Percentiles rank a stretch among this genome's conserved stretches.
These are phyloP conservation scores for Mrakia blollopis DNA, from an alignment of 768 basidiomycete genomes.

Conservation along the genomic window DNA sequence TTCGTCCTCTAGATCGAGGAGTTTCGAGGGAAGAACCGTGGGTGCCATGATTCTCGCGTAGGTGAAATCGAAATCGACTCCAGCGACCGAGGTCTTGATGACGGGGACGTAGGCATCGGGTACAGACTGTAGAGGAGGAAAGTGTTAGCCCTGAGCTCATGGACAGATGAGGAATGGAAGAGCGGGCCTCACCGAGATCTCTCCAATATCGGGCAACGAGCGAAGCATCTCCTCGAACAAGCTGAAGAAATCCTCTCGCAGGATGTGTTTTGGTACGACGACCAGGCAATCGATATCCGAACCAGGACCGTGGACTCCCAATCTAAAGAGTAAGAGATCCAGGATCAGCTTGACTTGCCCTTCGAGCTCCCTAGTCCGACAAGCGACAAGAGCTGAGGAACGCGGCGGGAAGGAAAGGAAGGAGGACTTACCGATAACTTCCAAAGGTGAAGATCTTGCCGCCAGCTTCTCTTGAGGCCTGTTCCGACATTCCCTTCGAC, in stretches of 20 bases:
- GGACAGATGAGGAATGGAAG: not conserved
- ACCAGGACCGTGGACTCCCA: constrained; percentile 94
- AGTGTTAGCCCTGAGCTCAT: not conserved
- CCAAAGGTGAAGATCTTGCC: constrained; percentile 99
- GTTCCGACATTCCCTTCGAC: constrained; percentile 74
- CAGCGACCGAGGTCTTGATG: constrained; percentile 82
- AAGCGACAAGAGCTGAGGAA: not conserved
- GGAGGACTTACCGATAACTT: constrained; percentile 60
- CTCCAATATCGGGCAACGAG: constrained; percentile 72
- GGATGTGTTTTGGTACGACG: constrained; percentile 94
- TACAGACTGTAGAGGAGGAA: constrained; percentile 60
- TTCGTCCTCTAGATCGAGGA: not conserved
- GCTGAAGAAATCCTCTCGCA: constrained; percentile 91
- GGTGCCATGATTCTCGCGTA: constrained; percentile 56
- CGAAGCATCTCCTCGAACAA: constrained; percentile 83
- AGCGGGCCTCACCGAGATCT: constrained; percentile 70
- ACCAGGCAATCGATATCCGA: constrained; percentile 97
- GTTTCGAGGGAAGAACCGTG: constrained; percentile 21
- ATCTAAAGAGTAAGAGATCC: constrained; percentile 44
- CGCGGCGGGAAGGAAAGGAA: not conserved
- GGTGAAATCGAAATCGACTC: constrained; percentile 87
- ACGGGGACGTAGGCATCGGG: constrained; percentile 96
- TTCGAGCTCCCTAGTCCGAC: too few relatives aligned
- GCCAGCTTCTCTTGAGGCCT: constrained; percentile 80
- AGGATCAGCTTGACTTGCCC: not conserved